phyloP scores from a whole-genome alignment of 345 rosid genomes.

The Eucalyptus viminalis region DNA sequence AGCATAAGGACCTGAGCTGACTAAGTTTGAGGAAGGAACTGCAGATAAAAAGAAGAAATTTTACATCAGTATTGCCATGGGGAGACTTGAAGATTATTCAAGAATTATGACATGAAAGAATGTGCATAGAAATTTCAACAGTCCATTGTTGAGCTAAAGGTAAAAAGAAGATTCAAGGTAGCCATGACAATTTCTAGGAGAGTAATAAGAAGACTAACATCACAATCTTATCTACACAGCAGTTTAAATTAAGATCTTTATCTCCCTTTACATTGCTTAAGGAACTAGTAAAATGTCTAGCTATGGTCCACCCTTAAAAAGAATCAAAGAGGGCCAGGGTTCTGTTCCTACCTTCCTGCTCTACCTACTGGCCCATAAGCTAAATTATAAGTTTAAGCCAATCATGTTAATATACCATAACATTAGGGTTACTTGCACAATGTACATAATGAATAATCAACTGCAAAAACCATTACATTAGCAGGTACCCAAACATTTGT shows the following conservation, averaged over 20 bases:
- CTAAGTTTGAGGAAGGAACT: conserved; percentile 45
- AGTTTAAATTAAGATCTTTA: not conserved
- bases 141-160: not conserved
- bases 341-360: not conserved
- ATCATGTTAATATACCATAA: not conserved
- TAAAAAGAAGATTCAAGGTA: not conserved
- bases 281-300: not conserved
- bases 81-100: not conserved
- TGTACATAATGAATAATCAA: not conserved
- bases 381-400: not conserved
- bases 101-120: not conserved
- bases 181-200: not conserved
- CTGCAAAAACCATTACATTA: not conserved
- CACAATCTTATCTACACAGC: not conserved
- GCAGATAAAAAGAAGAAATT: conserved; percentile 1
- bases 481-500: not conserved
- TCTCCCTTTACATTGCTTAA: not conserved
- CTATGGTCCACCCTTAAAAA: not conserved
- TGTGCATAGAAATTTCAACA: not conserved
- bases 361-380: not conserved
- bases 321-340: not conserved
- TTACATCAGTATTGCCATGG: not conserved
- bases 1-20: conserved; percentile 86
- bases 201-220: not conserved
- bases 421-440: not conserved